These are phyloP conservation scores for Pyrenophora graminea DNA, from an alignment of 2,329 filamentous ascomycete species.

Conservation along the genomic window DNA sequence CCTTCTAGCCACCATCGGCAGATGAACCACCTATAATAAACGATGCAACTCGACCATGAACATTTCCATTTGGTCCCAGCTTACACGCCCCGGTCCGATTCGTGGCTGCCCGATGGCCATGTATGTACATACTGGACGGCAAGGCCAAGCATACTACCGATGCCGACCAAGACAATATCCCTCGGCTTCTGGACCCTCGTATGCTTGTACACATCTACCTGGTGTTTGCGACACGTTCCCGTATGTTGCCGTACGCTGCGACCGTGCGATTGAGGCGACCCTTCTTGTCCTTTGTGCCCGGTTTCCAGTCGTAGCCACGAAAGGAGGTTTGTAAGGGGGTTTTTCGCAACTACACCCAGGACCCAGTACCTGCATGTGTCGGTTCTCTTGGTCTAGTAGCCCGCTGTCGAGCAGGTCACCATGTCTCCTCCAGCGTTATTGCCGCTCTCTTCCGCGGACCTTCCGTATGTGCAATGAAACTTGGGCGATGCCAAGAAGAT, in stretches of 20 bases:
- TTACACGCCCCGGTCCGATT: constrained; percentile 15
- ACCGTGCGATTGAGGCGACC: not conserved
- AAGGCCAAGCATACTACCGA: constrained; percentile 16
- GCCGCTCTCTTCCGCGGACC: too few species aligned
- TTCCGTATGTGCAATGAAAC: too few species aligned
- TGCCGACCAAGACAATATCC: constrained; percentile 3
- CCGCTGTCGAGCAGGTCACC: too few species aligned
- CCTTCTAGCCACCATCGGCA: not conserved
- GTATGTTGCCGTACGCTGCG: not conserved
- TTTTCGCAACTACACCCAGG: too few species aligned
- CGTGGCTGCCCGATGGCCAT: constrained; percentile 11
- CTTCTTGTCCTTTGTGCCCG: not conserved
- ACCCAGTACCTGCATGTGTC: too few species aligned
- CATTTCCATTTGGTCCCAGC: not conserved
- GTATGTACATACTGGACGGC: constrained; percentile 2
- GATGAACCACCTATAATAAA: not conserved
- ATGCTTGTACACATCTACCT: not conserved
- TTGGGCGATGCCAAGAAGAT: too few species aligned
- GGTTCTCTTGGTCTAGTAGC: too few species aligned
- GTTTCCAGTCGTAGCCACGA: not conserved
- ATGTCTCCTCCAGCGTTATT: too few species aligned
- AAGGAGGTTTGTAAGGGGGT: too few species aligned
- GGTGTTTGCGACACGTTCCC: not conserved
- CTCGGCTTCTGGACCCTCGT: not conserved
- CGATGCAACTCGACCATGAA: not conserved